These are phyloP conservation scores for Nitzschia sp. DNA, from an alignment of 108 stramenopile species.

Conservation along the genomic window DNA sequence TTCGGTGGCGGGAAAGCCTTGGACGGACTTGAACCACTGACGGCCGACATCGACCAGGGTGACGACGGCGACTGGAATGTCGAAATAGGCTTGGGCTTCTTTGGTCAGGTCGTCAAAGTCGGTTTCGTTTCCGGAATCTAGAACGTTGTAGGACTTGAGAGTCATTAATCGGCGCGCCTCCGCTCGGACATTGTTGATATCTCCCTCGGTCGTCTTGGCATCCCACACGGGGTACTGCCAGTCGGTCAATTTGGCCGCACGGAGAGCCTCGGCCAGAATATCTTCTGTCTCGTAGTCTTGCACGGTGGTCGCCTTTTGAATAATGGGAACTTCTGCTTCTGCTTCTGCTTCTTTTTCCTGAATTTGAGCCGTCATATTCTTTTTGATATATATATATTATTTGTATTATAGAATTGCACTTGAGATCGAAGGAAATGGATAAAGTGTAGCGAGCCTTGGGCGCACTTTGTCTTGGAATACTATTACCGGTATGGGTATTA, in stretches of 20 bases:
- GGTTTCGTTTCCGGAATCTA: slow-evolving; percentile 68
- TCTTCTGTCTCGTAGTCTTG: neutral
- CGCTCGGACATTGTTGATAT: neutral
- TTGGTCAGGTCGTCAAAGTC: slow-evolving; percentile 41
- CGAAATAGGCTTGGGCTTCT: slow-evolving; percentile 48
- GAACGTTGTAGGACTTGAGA: slow-evolving; percentile 61
- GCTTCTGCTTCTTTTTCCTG: neutral
- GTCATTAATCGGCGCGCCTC: slow-evolving; percentile 42
- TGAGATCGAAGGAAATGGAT: too few relatives aligned
- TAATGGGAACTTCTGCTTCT: neutral
- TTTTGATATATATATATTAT: too few relatives aligned
- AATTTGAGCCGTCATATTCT: too few relatives aligned
- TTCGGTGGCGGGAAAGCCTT: slow-evolving; percentile 72
- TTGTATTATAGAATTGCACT: too few relatives aligned
- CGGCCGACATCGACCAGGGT: slow-evolving; percentile 67
- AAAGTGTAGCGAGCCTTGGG: too few relatives aligned
- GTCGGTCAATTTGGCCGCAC: neutral
- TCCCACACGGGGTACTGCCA: slow-evolving; percentile 3
- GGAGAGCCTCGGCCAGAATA: neutral
- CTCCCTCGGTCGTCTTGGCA: neutral
- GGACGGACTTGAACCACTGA: slow-evolving; percentile 83
- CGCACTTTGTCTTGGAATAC: too few relatives aligned
- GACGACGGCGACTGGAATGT: slow-evolving; percentile 73
- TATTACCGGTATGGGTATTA: too few relatives aligned
- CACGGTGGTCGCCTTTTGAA: neutral